Evolutionary conservation across 225 moss, liverwort and hornwort species (phyloP).

Genomic region (Pseudoscleropodium purum): DNA sequence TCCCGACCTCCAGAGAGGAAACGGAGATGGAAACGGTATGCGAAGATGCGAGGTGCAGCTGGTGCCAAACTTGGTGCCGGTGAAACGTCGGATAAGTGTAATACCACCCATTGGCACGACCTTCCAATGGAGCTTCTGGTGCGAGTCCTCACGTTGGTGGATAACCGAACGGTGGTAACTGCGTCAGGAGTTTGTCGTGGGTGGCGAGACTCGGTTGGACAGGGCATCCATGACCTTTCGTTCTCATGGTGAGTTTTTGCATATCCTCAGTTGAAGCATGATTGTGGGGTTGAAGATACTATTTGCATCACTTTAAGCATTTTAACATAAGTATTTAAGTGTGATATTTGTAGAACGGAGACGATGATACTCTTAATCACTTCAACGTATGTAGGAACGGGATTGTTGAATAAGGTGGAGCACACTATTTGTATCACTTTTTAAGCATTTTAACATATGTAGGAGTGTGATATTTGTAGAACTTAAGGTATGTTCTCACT

Average conservation of each 20-base stretch:
- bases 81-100: slow-evolving; percentile 19
- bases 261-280: background rate
- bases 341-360: background rate
- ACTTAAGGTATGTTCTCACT: no score
- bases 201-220: slow-evolving; percentile 77
- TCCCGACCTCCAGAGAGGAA: slow-evolving; percentile 63
- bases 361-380: background rate
- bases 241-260: slow-evolving; percentile 50
- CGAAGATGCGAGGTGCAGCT: slow-evolving; percentile 23
- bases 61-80: background rate
- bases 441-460: background rate
- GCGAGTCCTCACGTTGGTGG: slow-evolving; percentile 61
- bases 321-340: background rate
- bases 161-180: slow-evolving; percentile 58
- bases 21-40: slow-evolving; percentile 46
- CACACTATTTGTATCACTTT: background rate
- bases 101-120: slow-evolving; percentile 53
- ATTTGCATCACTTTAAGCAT: background rate
- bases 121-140: slow-evolving; percentile 78
- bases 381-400: background rate
- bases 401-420: background rate
- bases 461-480: background rate
- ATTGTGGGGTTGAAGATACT: background rate
- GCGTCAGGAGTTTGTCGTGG: slow-evolving; percentile 66
- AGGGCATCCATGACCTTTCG: slow-evolving; percentile 64